Evolutionary conservation across 2,329 filamentous ascomycete genomes (phyloP).

Genomic region (Dothistroma septosporum): DNA sequence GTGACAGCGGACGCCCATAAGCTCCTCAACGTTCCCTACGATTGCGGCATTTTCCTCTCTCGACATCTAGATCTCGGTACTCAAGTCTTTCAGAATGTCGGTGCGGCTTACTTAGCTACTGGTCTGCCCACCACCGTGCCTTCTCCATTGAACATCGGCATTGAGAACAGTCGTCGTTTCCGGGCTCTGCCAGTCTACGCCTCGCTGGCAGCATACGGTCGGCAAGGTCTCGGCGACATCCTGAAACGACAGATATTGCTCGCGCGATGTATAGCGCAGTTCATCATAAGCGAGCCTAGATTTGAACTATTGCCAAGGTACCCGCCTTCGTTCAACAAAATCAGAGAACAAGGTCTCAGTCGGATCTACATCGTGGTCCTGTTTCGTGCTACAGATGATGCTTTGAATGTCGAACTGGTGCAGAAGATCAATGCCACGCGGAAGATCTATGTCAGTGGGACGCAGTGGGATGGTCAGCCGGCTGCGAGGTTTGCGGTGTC

Average conservation of each 20-base stretch:
- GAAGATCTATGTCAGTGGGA: slow-evolving; percentile 79
- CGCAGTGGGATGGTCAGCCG: slow-evolving; percentile 66
- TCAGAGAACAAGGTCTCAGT: slow-evolving; percentile 43
- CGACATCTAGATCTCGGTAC: slow-evolving; percentile 56
- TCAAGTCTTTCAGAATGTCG: slow-evolving; percentile 73
- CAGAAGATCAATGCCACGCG: slow-evolving; percentile 67
- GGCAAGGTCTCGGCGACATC: slow-evolving; percentile 64
- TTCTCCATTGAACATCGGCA: slow-evolving; percentile 79
- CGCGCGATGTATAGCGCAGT: slow-evolving; percentile 62
- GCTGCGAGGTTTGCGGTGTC: slow-evolving; percentile 81
- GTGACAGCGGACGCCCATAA: slow-evolving; percentile 87
- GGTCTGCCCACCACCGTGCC: slow-evolving; percentile 50
- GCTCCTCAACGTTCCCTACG: slow-evolving; percentile 90
- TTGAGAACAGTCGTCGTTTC: slow-evolving; percentile 90
- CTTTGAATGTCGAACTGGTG: slow-evolving; percentile 63
- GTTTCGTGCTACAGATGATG: slow-evolving; percentile 66
- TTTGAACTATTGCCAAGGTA: slow-evolving; percentile 62
- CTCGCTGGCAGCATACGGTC: slow-evolving; percentile 67
- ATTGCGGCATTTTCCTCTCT: slow-evolving; percentile 85
- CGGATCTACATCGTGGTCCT: slow-evolving; percentile 68
- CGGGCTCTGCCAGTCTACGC: slow-evolving; percentile 86
- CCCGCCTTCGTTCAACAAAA: slow-evolving; percentile 27
- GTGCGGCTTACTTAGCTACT: slow-evolving; percentile 70
- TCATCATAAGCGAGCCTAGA: slow-evolving; percentile 55
- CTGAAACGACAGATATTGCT: slow-evolving; percentile 68